Conservation (phyloP, 495 filamentous ascomycete species). For the Neurospora sp. region DNA sequence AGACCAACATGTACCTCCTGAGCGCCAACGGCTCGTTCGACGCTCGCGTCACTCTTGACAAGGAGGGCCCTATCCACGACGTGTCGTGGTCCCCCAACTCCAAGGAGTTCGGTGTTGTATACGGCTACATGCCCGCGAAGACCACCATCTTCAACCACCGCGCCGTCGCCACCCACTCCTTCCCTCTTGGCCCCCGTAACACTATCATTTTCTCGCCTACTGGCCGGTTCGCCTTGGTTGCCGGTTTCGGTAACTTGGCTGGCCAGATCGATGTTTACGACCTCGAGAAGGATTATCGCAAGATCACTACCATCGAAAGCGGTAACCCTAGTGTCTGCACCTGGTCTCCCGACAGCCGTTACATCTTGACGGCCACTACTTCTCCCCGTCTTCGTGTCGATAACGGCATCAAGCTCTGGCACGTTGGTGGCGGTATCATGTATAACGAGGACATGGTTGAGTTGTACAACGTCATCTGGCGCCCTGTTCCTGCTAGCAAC, state of each 20-base stretch:
- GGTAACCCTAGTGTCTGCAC: constrained; percentile 90
- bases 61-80: constrained; percentile 96
- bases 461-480: constrained; percentile 87
- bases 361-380: constrained; percentile 92
- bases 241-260: constrained; percentile 93
- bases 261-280: constrained; percentile 98
- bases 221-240: constrained; percentile 84
- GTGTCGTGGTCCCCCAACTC: constrained; percentile 96
- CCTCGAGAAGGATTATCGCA: constrained; percentile 78
- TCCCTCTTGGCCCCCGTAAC: constrained; percentile 80
- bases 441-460: constrained; percentile 92
- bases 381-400: constrained; percentile 90
- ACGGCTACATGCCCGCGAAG: constrained; percentile 96
- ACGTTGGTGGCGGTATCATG: constrained; percentile 81
- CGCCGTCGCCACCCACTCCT: constrained; percentile 68
- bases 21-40: constrained; percentile 89
- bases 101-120: constrained; percentile 92
- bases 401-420: constrained; percentile 93
- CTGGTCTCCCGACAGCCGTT: constrained; percentile 92
- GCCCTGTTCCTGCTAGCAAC: constrained; percentile 54
- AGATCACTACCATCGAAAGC: constrained; percentile 89
- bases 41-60: constrained; percentile 84
- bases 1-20: constrained; percentile 93
- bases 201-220: constrained; percentile 93
- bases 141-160: constrained; percentile 90